phyloP scores from a whole-genome alignment of 1,284 basidiomycete species.

The Athelia sp. region DNA sequence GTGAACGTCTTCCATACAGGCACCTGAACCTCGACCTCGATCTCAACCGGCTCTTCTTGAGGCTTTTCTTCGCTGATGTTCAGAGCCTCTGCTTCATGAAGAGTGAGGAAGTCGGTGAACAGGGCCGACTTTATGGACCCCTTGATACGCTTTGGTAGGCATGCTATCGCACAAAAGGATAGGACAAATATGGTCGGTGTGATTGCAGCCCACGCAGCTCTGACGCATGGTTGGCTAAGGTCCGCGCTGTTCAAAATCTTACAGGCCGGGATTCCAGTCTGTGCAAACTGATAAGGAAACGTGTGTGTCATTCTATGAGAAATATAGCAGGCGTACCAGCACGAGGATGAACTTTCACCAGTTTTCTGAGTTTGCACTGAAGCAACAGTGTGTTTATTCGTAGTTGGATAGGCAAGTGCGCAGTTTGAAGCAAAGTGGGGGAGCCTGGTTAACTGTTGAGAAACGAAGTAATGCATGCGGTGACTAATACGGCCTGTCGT shows the following conservation, averaged over 20 bases:
- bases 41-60: constrained; percentile 20
- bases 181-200: constrained; percentile 46
- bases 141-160: constrained; percentile 23
- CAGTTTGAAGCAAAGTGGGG: too few species aligned
- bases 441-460: too few species aligned
- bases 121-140: constrained; percentile 23
- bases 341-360: not conserved
- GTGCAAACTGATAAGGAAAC: not conserved
- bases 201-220: constrained; percentile 52
- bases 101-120: constrained; percentile 46
- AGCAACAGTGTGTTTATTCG: too few species aligned
- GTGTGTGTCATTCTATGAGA: not conserved
- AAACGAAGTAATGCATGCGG: too few species aligned
- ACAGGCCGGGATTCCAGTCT: constrained; percentile 17
- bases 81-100: constrained; percentile 58
- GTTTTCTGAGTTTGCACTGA: too few species aligned
- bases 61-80: constrained; percentile 18
- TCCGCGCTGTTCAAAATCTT: constrained; percentile 31
- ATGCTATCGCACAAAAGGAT: constrained; percentile 35
- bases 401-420: too few species aligned
- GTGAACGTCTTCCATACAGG: constrained; percentile 54
- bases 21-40: constrained; percentile 15
- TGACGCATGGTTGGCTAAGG: constrained; percentile 46
- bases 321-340: not conserved
- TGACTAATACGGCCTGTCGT: too few species aligned